Base-by-base conservation (phyloP, 768 basidiomycete species). In the Filobasidium floriforme region DNA sequence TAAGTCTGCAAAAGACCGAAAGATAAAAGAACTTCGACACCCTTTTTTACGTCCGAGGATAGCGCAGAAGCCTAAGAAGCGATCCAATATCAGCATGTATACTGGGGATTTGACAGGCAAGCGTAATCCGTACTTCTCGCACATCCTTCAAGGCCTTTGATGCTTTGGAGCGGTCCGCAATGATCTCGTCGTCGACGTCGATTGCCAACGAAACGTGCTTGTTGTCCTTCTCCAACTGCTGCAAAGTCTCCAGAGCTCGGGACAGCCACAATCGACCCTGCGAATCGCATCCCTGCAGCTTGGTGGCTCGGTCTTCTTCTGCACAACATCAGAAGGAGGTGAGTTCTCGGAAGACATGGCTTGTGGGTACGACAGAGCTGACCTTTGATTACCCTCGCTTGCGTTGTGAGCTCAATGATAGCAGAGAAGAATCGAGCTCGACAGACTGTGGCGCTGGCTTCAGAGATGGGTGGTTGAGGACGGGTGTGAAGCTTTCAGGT, bases 231-330 rank as follows among this genome's bases (percentile, higher is more conserved):
- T 88, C 86, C 32, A 93, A 71, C 1, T 63, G 63, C 12, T 65
- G 60, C 29, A 79, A 62, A 15, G 68, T 66, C 6, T 80, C 75
- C 12, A 92, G 80, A 11, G 85, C 84, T 72, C 85, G 85, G 2
- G 85, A 82, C 10, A 89, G 81, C 92, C 92, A 96, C 68, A 89
- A 85, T 71, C 87, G 83, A 32, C 90, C 89, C 66, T 89, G 84
- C 7, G 85, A 83, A 43, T 88, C 84, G 24, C 84, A 84, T 1
- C 84, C 87, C 19, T 83, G 76, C n/a, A 82, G 74, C 74, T 86
- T 88, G 24, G 77, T 77, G 1, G 82, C 77, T 68, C 84, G 85
- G 49, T 85, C 84, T 41, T 81, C 85, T 73, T 69, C 81, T 75
- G 43, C 60, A 54, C 7, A 32, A 41, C 37, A 28, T 52, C 24